A percentile compares a stretch with the other conserved stretches of the same genome.
phyloP scores from a whole-genome alignment of 1,284 basidiomycete species.

The Inonotus hispidus region DNA sequence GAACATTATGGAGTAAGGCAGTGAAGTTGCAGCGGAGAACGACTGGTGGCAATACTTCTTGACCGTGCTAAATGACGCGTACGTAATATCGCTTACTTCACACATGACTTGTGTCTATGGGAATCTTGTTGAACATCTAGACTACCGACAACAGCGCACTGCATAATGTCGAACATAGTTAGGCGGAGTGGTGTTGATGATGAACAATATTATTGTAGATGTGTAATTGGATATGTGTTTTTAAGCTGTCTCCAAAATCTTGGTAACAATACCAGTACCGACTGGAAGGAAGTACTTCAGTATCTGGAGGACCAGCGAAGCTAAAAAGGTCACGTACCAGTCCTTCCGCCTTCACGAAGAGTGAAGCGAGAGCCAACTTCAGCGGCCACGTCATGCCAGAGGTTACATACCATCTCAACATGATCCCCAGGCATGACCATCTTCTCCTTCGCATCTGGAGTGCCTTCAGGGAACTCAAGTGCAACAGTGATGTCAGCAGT shows the following conservation, averaged over 20 bases:
- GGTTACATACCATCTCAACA: conserved; percentile 85
- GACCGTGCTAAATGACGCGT: background rate
- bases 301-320: conserved; percentile 5
- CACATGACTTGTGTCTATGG: background rate
- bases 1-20: conserved; percentile 46
- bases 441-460: conserved; percentile 71
- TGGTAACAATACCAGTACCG: conserved; percentile 88
- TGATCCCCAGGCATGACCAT: conserved; percentile 99
- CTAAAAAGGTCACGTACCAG: conserved; percentile 49
- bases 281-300: conserved; percentile 40
- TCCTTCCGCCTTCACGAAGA: conserved; percentile 94
- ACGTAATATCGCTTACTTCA: conserved; percentile 1
- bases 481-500: conserved; percentile 91
- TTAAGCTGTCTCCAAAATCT: conserved; percentile 49
- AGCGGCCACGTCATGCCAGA: conserved; percentile 86
- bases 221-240: conserved; percentile 16
- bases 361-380: conserved; percentile 95
- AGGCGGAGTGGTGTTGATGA: conserved; percentile 19
- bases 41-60: background rate
- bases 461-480: conserved; percentile 85
- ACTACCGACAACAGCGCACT: conserved; percentile 15
- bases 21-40: no score
- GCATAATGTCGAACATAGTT: conserved; percentile 13
- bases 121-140: background rate
- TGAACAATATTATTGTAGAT: conserved; percentile 14